Evolutionary conservation across 2,329 filamentous ascomycete species (phyloP).

Genomic region (Trichoderma atrobrunneum): DNA sequence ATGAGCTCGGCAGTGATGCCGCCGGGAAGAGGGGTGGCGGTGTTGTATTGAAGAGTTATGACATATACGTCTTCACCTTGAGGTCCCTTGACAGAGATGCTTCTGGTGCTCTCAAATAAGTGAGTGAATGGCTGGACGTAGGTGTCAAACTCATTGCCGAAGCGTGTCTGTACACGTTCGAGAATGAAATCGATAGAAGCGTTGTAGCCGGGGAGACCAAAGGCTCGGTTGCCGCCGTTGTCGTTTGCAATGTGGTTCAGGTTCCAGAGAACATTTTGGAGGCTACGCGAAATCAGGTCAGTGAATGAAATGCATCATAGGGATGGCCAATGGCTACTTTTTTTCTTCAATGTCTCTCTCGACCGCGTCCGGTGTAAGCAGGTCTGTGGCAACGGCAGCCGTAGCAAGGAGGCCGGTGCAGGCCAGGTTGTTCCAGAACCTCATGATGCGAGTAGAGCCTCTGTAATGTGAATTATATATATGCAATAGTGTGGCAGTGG

Average conservation of each 20-base stretch:
- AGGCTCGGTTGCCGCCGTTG: conserved; percentile 59
- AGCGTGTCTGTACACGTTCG: conserved; percentile 40
- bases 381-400: conserved; percentile 29
- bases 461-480: neutral
- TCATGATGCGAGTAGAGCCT: conserved; percentile 22
- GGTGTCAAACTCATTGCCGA: conserved; percentile 43
- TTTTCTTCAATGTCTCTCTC: conserved; percentile 37
- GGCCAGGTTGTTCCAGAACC: conserved; percentile 19
- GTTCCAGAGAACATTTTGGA: conserved; percentile 52
- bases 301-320: neutral
- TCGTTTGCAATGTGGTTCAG: conserved; percentile 53
- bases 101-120: conserved; percentile 41
- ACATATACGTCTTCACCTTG: conserved; percentile 44
- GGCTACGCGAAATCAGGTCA: conserved; percentile 32
- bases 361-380: conserved; percentile 39
- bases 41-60: conserved; percentile 46
- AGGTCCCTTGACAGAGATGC: conserved; percentile 45
- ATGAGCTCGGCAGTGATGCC: conserved; percentile 36
- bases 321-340: neutral
- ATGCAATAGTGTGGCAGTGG: neutral
- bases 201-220: conserved; percentile 57
- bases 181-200: conserved; percentile 58
- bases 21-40: conserved; percentile 39
- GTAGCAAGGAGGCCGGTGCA: conserved; percentile 20
- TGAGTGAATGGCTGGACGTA: conserved; percentile 47